Evolutionary conservation across 208 protist species (phyloP), one percentile per base, ranked within the genome.

Genomic region (Lotmaria passim): DNA sequence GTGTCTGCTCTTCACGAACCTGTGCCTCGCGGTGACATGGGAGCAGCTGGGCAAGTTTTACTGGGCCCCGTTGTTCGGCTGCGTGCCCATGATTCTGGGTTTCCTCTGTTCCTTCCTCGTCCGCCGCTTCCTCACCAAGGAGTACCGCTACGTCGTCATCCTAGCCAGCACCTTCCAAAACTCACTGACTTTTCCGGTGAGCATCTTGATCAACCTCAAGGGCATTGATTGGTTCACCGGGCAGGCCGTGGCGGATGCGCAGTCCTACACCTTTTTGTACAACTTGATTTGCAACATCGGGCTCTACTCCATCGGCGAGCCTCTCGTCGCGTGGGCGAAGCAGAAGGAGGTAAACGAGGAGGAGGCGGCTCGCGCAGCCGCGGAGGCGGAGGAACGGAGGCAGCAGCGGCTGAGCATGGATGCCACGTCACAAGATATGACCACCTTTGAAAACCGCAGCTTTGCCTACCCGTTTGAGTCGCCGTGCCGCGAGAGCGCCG

Each of bases 101-200:
- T 68, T 81, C 12, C 31, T 38, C 14, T 68, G 26, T 4, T 71
- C 82, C 14, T 47, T 56, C 14, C 38, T 89, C 1, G 30, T 83
- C 14, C 61, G 76, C 12, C 23, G 23, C 0, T 33, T 87, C 15
- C 62, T 88, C 10, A 71, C 57, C 43, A 51, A 59, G 14, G 69
- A 81, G 44, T 94, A 87, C 71, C 80, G 68, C n/a, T 74, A 69
- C 14, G 56, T 91, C n/a, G 36, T 88, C 7, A 71, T 86, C 33
- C 69, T 91, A 30, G 78, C 74, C 19, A 88, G 82, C 62, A 76
- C 78, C 7, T 92, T 93, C 71, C 85, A 86, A 48, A 93, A 90
- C 52, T 79, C 83, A 0, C 62, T 94, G 15, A 82, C 84, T n/a
- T 89, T 93, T 66, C 73, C 75, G 0, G 62, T 89, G 24, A 78